Percentiles rank a stretch among this genome's conserved stretches.
These are phyloP conservation scores for Tuber borchii DNA, from an alignment of 495 filamentous ascomycete species.

Conservation along the genomic window DNA sequence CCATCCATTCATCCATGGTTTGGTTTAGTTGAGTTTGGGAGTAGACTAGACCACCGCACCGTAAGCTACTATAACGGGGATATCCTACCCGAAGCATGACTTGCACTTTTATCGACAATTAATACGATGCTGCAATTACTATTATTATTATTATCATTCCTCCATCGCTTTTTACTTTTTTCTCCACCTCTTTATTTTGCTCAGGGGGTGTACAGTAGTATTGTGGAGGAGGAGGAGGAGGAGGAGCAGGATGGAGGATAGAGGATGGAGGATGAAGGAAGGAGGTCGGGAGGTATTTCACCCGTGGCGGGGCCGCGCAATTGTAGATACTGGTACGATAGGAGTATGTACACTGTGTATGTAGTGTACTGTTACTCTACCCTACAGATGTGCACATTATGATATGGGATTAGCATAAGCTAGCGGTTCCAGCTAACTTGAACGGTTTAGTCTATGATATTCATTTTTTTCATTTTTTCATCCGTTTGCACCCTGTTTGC, in stretches of 20 bases:
- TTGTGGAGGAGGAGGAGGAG: slow-evolving; percentile 70
- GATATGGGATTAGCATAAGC: background rate
- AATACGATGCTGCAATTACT: background rate
- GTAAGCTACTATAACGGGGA: background rate
- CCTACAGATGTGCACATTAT: background rate
- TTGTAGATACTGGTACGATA: background rate
- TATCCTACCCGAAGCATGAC: background rate
- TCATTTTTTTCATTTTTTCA: too few relatives aligned
- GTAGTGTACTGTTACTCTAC: too few relatives aligned
- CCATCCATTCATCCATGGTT: background rate
- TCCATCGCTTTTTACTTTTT: background rate
- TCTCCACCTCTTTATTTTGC: background rate
- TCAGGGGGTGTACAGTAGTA: slow-evolving; percentile 54
- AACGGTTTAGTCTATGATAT: background rate
- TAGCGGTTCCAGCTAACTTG: background rate
- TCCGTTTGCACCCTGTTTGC: too few relatives aligned
- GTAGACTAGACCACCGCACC: background rate
- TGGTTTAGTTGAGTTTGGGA: background rate
- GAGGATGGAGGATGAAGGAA: slow-evolving; percentile 31
- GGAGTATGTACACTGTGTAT: background rate
- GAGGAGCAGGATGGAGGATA: slow-evolving; percentile 63
- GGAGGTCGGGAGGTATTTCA: background rate
- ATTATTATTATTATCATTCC: background rate
- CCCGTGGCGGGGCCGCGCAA: background rate
- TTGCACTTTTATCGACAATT: background rate